Conservation (phyloP, 176 grass and related monocot species). For the Zea luxurians region DNA sequence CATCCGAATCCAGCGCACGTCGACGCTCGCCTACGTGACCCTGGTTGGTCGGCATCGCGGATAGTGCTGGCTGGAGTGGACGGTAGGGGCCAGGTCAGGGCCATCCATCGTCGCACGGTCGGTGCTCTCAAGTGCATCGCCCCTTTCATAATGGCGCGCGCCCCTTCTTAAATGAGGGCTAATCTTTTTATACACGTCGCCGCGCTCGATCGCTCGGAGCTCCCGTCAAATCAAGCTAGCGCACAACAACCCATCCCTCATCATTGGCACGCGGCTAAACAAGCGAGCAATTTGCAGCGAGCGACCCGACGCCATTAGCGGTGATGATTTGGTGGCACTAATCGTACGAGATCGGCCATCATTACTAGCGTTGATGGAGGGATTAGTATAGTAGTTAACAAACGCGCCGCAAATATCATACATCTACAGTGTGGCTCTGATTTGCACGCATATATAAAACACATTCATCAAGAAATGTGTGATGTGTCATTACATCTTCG, state of each 20-base stretch:
- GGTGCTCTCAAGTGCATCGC: slow-evolving; percentile 26
- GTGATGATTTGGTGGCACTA: slow-evolving; percentile 21
- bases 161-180: slow-evolving; percentile 29
- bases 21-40: too few species aligned
- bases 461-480: too few species aligned
- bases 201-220: too few species aligned
- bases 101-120: too few species aligned
- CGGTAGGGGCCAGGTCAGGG: not conserved
- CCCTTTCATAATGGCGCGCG: slow-evolving; percentile 6
- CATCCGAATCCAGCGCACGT: too few species aligned
- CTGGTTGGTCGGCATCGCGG: too few species aligned
- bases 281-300: not conserved
- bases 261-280: slow-evolving; percentile 42
- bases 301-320: not conserved
- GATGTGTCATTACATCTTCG: not conserved
- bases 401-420: not conserved
- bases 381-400: not conserved
- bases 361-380: slow-evolving; percentile 1
- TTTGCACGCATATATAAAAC: not conserved
- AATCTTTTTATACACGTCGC: too few species aligned
- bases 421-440: not conserved
- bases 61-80: not conserved
- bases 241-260: slow-evolving; percentile 15
- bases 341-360: slow-evolving; percentile 33
- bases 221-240: slow-evolving; percentile 23